Base-by-base conservation (phyloP, 2,329 filamentous ascomycete genomes). In the Drechslera avenae region DNA sequence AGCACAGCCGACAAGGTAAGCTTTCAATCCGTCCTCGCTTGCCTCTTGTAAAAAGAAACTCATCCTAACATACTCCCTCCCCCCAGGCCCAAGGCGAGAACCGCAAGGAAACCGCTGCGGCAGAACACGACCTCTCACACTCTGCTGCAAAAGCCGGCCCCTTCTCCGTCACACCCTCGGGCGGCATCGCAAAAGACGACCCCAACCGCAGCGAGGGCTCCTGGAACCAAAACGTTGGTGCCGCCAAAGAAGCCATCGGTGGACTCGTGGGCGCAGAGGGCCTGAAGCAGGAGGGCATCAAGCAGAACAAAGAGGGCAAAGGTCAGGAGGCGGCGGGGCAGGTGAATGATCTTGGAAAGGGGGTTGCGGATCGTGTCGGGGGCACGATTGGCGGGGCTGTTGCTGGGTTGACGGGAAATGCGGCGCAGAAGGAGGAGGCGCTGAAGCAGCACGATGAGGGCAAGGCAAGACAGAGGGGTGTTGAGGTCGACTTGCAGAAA, bases 171-270 rank as follows among this genome's bases (percentile, higher is more conserved):
- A 87, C 87, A 9, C 79, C 86, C 42, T 83, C 85, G 0, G 90
- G 90, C 39, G 87, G 86, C 30, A 78, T 89, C 40, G 82, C 86
- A 56, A 81, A 83, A 61, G 90, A 96, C 74, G 80, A 90, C 74
- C 79, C 86, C 9, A 80, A 93, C 72, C 89, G 91, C 59, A 78
- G 81, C 17, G 72, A 83, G 14, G 92, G 93, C 35, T 81, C 82
- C 14, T 95, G 88, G 86, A 90, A 96, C 78, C 92, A 97, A 77
- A 96, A 91, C 4, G 69, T 92, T n/a, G 93, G 92, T 44, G 84
- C 88, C 1, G 86, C 86, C 35, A 97, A 97, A 79, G 90, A 97
- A 72, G 79, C 86, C 4, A 57, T 94, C 1, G 93, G 93, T 50
- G 86, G 86, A 14, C 64, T 93, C 4, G 60, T 93, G 19, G 93